phyloP scores from a whole-genome alignment of 2,329 filamentous ascomycete genomes.

The Penicillium digitatum region DNA sequence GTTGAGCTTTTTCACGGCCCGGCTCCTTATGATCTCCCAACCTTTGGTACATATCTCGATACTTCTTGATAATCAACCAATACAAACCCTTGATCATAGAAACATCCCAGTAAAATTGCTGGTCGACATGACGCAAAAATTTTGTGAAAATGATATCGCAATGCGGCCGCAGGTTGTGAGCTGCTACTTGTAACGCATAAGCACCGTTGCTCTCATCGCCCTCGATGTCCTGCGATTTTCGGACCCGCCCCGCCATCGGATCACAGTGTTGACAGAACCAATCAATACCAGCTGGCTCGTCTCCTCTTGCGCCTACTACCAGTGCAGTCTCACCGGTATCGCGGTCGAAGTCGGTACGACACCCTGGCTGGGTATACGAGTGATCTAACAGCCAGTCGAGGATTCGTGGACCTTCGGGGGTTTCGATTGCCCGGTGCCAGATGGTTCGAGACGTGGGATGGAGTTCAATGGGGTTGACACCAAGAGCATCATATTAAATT shows the following conservation, averaged over 20 bases:
- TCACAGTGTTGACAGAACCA: slow-evolving; percentile 3
- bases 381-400: not conserved
- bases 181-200: slow-evolving; percentile 1
- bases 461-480: not conserved
- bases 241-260: not conserved
- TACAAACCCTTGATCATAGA: not conserved
- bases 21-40: not conserved
- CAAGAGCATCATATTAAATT: not conserved
- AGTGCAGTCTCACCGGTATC: not conserved
- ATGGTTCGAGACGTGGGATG: slow-evolving; percentile 1
- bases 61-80: slow-evolving; percentile 1
- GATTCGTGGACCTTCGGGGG: not conserved
- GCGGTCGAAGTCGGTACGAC: not conserved
- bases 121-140: not conserved
- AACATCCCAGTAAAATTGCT: not conserved
- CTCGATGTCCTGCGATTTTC: not conserved
- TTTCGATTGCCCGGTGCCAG: slow-evolving; percentile 4
- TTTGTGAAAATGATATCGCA: not conserved
- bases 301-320: not conserved
- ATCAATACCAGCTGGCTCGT: not conserved
- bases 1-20: not conserved
- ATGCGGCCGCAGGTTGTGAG: not conserved
- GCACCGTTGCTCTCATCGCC: not conserved
- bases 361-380: not conserved
- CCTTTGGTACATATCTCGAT: not conserved